Conservation (phyloP, 2,329 filamentous ascomycete species). For the Aspergillus pseudotamarii region DNA sequence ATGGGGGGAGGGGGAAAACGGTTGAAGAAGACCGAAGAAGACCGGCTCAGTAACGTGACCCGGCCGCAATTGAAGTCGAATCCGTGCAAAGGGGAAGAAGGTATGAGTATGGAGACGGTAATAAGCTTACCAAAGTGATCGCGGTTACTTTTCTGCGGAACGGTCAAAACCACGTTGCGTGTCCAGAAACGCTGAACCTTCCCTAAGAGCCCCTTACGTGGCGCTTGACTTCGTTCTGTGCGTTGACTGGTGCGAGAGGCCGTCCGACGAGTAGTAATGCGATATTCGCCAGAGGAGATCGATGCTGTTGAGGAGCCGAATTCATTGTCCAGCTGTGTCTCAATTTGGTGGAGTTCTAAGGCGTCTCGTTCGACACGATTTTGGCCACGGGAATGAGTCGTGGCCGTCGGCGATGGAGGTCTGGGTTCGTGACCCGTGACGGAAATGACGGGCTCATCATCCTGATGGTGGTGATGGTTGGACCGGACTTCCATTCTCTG, state of each 20-base stretch:
- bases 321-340: conserved; percentile 31
- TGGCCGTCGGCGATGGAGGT: conserved; percentile 1
- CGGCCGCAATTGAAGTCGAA: background rate
- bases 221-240: conserved; percentile 8
- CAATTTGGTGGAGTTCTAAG: conserved; percentile 34
- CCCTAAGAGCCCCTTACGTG: conserved; percentile 57
- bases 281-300: conserved; percentile 38
- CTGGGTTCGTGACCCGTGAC: background rate
- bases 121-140: conserved; percentile 43
- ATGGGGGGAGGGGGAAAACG: too few relatives aligned
- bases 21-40: background rate
- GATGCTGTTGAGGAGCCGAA: conserved; percentile 29
- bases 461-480: conserved; percentile 10
- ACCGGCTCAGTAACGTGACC: background rate
- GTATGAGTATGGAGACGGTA: background rate
- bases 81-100: too few relatives aligned
- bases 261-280: conserved; percentile 28
- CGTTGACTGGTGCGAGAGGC: conserved; percentile 23
- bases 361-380: conserved; percentile 21
- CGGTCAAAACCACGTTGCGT: conserved; percentile 54
- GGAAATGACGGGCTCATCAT: background rate
- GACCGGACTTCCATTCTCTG: conserved; percentile 6
- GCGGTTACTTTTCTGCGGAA: conserved; percentile 44
- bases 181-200: conserved; percentile 79
- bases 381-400: background rate